Percentiles rank a stretch among this genome's conserved stretches.
Evolutionary conservation across 192 early-diverging fungal genomes (phyloP).

Genomic region (Podila verticillata): DNA sequence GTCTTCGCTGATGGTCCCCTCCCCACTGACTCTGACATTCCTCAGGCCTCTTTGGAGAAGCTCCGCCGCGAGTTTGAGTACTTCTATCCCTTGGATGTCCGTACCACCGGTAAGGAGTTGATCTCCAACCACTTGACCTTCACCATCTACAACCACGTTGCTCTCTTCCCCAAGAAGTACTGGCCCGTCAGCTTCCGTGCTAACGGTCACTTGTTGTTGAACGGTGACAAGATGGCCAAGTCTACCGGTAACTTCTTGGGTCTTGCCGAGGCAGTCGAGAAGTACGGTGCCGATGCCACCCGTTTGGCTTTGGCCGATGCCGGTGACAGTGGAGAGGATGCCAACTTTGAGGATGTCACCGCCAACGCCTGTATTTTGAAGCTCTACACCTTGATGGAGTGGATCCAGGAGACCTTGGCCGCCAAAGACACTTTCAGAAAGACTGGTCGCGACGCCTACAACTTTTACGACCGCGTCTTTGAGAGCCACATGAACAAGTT

Average conservation of each 20-base stretch:
- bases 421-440: constrained; percentile 57
- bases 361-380: constrained; percentile 96
- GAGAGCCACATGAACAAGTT: constrained; percentile 87
- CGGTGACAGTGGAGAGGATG: constrained; percentile 96
- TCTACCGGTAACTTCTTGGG: constrained; percentile 97
- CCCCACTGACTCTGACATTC: constrained; percentile 67
- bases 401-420: constrained; percentile 80
- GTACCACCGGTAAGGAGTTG: constrained; percentile 96
- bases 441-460: constrained; percentile 58
- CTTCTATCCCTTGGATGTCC: constrained; percentile 98
- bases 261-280: constrained; percentile 77
- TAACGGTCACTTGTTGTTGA: constrained; percentile 97
- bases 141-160: constrained; percentile 95
- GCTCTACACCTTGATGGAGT: constrained; percentile 90
- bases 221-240: constrained; percentile 98
- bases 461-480: constrained; percentile 92
- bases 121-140: constrained; percentile 98
- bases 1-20: constrained; percentile 78
- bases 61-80: constrained; percentile 94
- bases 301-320: constrained; percentile 96
- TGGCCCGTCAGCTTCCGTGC: constrained; percentile 90
- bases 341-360: constrained; percentile 96
- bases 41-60: constrained; percentile 74
- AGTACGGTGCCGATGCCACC: constrained; percentile 96
- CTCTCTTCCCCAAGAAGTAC: constrained; percentile 89